These are phyloP conservation scores for Ciborinia camelliae DNA, from an alignment of 2,329 filamentous ascomycete species.

Conservation along the genomic window DNA sequence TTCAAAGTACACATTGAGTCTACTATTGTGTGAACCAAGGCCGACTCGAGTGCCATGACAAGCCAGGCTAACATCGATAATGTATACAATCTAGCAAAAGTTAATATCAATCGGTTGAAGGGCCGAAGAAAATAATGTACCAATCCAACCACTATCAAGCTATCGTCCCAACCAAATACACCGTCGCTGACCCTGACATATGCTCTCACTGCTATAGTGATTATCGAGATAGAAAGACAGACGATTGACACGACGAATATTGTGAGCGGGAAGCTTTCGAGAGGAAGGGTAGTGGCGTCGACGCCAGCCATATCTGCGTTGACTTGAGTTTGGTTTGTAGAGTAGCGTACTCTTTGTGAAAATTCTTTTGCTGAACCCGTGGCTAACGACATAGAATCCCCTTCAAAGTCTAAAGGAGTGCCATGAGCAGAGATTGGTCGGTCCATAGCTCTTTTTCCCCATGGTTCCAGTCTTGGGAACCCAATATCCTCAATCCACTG, in stretches of 20 bases:
- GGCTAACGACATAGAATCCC: neutral
- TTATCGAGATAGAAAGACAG: neutral
- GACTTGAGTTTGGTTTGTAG: neutral
- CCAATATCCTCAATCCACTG: neutral
- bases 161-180: slow-evolving; percentile 15
- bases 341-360: neutral
- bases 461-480: neutral
- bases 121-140: neutral
- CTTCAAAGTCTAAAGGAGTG: neutral
- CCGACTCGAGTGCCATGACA: slow-evolving; percentile 27
- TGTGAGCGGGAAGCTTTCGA: neutral
- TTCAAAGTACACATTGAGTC: slow-evolving; percentile 22
- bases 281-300: neutral
- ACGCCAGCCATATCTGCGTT: neutral
- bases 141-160: slow-evolving; percentile 3
- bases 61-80: slow-evolving; percentile 25
- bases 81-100: slow-evolving; percentile 1
- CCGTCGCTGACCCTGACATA: neutral
- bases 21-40: slow-evolving; percentile 24
- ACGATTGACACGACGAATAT: slow-evolving; percentile 7
- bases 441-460: neutral
- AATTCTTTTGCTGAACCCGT: too few species aligned
- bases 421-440: neutral
- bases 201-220: neutral
- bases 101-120: neutral